A percentile compares a stretch with the other conserved stretches of the same genome.
Conservation (phyloP, 108 stramenopile genomes). For the Skeletonema marinoi region DNA sequence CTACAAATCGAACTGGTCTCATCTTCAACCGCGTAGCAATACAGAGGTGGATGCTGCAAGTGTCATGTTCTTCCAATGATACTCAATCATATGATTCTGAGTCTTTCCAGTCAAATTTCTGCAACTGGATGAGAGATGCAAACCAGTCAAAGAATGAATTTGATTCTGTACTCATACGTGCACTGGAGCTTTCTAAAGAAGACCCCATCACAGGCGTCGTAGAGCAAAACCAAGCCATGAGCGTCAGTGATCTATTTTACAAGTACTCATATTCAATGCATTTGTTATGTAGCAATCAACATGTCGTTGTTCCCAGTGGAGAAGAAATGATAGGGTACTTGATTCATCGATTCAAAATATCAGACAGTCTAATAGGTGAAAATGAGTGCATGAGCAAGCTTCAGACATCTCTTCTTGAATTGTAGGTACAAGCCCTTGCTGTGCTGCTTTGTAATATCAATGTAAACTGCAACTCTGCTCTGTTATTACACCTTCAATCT, state of each 20-base stretch:
- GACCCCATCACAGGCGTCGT: neutral
- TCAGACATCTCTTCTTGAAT: neutral
- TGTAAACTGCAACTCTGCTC: neutral
- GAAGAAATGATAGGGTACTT: slow-evolving; percentile 35
- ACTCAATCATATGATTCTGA: neutral
- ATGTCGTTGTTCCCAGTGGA: slow-evolving; percentile 14
- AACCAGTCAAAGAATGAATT: neutral
- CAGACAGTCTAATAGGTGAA: neutral
- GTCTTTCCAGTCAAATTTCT: neutral
- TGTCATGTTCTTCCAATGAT: slow-evolving; percentile 12
- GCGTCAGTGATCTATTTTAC: slow-evolving; percentile 31
- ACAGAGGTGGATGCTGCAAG: slow-evolving; percentile 11
- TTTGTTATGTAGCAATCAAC: slow-evolving; percentile 8
- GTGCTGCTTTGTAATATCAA: neutral
- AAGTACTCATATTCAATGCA: slow-evolving; percentile 25
- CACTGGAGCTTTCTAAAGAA: neutral
- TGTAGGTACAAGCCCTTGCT: neutral
- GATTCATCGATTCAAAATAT: slow-evolving; percentile 28
- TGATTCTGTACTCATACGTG: slow-evolving; percentile 7
- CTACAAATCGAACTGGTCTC: slow-evolving; percentile 11
- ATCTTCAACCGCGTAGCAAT: slow-evolving; percentile 25
- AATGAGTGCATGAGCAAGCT: slow-evolving; percentile 8
- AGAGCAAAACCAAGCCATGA: neutral
- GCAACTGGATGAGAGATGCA: neutral
- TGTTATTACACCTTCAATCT: neutral